Conservation (phyloP, 73 alveolate species). For the Paramecium tetraurelia region DNA sequence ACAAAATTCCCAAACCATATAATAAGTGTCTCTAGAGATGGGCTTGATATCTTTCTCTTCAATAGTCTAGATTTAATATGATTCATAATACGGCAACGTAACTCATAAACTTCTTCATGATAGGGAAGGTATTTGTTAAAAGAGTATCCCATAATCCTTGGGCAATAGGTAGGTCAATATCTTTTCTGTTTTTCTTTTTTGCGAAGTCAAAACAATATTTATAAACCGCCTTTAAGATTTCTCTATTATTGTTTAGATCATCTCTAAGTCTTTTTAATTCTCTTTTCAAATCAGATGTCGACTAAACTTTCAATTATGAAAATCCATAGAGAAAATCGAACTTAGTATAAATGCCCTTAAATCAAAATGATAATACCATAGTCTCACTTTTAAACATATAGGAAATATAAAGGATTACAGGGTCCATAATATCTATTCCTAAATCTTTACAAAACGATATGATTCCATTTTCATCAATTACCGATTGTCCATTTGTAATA, state of each 20-base stretch:
- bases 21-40: slow-evolving; percentile 33
- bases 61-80: not conserved
- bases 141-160: slow-evolving; percentile 46
- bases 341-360: not conserved
- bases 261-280: not conserved
- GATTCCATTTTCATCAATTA: not conserved
- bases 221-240: not conserved
- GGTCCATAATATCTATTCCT: slow-evolving; percentile 48
- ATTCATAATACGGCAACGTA: not conserved
- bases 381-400: slow-evolving; percentile 2
- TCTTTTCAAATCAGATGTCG: not conserved
- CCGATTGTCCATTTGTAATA: not conserved
- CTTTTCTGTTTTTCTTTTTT: not conserved
- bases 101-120: not conserved
- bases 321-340: slow-evolving; percentile 47
- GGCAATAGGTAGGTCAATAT: not conserved
- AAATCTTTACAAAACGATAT: slow-evolving; percentile 10
- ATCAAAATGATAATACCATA: not conserved
- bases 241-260: not conserved
- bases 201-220: slow-evolving; percentile 33
- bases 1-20: slow-evolving; percentile 46
- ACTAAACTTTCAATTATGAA: not conserved
- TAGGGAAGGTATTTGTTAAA: not conserved
- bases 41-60: not conserved
- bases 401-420: not conserved